These are phyloP conservation scores for Chaetomium cochliodes DNA, from an alignment of 495 filamentous ascomycete species.

Conservation along the genomic window DNA sequence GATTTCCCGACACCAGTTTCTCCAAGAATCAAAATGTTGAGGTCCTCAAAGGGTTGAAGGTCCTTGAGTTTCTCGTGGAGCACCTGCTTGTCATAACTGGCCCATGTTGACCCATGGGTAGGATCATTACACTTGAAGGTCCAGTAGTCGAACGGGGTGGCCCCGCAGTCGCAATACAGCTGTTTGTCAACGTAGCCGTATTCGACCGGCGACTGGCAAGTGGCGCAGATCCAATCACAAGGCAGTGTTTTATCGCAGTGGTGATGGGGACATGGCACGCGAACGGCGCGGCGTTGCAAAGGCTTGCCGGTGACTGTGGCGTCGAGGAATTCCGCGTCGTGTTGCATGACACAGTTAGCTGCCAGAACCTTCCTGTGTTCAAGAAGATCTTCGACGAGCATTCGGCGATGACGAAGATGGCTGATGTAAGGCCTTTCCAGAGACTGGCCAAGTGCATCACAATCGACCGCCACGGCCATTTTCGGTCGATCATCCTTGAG, in stretches of 20 bases:
- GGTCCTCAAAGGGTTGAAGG: slow-evolving; percentile 29
- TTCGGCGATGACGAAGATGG: slow-evolving; percentile 23
- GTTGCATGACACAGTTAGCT: slow-evolving; percentile 29
- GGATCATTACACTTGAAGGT: slow-evolving; percentile 37
- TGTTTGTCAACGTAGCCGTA: slow-evolving; percentile 37
- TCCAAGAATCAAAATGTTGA: slow-evolving; percentile 49
- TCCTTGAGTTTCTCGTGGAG: slow-evolving; percentile 3
- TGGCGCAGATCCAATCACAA: slow-evolving; percentile 37
- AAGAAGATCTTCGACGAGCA: slow-evolving; percentile 26
- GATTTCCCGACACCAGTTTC: slow-evolving; percentile 49
- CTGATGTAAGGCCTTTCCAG: slow-evolving; percentile 18
- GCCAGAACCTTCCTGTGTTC: slow-evolving; percentile 26
- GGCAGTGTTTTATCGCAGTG: slow-evolving; percentile 21
- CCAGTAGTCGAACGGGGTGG: slow-evolving; percentile 22
- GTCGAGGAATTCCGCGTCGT: slow-evolving; percentile 19
- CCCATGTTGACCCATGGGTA: slow-evolving; percentile 21
- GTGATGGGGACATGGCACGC: slow-evolving; percentile 32
- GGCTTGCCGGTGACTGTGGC: slow-evolving; percentile 20
- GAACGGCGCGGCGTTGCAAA: slow-evolving; percentile 30
- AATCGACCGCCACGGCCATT: not conserved
- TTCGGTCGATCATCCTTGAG: not conserved
- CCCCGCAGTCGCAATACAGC: slow-evolving; percentile 44
- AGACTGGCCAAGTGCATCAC: slow-evolving; percentile 2
- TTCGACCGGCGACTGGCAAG: slow-evolving; percentile 33
- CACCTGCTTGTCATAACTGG: not conserved